These are phyloP conservation scores for Pythium brachiatum DNA, from an alignment of 352 stramenopile genomes.

Conservation along the genomic window DNA sequence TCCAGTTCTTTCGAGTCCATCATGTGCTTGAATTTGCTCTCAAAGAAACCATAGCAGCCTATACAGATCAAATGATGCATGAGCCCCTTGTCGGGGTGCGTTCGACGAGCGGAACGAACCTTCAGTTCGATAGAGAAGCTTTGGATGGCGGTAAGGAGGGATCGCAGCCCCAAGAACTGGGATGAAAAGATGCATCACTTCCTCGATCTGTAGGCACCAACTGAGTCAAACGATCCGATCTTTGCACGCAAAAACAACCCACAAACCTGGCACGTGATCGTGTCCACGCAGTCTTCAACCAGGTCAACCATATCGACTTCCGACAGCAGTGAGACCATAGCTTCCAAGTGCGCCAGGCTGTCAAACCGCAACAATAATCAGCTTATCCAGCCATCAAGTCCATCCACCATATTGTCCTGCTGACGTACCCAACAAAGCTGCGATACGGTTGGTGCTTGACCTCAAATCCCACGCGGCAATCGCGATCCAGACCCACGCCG, in stretches of 20 bases:
- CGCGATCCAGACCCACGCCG: constrained; percentile 14
- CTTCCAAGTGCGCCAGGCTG: constrained; percentile 17
- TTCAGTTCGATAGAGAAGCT: constrained; percentile 63
- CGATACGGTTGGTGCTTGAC: constrained; percentile 24
- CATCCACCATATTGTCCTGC: no score
- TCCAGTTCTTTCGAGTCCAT: constrained; percentile 79
- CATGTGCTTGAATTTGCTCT: constrained; percentile 78
- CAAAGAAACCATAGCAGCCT: constrained; percentile 79
- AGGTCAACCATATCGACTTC: constrained; percentile 26
- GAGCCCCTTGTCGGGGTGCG: no score
- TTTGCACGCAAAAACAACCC: background rate
- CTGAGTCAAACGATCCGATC: background rate
- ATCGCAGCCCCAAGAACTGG: constrained; percentile 69
- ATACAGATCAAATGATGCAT: background rate
- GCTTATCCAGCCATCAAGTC: no score
- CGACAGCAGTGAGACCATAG: constrained; percentile 20
- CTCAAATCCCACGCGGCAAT: constrained; percentile 23
- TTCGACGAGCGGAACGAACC: constrained; percentile 20
- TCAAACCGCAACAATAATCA: no score
- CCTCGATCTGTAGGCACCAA: constrained; percentile 40
- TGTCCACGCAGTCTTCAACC: constrained; percentile 20
- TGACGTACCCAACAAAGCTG: constrained; percentile 24
- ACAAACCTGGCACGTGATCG: constrained; percentile 19
- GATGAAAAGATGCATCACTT: constrained; percentile 69
- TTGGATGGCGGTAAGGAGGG: constrained; percentile 68